A percentile compares a stretch with the other conserved stretches of the same genome.
These are phyloP conservation scores for Scutellaria barbata DNA, from an alignment of 257 asterid species.

Conservation along the genomic window DNA sequence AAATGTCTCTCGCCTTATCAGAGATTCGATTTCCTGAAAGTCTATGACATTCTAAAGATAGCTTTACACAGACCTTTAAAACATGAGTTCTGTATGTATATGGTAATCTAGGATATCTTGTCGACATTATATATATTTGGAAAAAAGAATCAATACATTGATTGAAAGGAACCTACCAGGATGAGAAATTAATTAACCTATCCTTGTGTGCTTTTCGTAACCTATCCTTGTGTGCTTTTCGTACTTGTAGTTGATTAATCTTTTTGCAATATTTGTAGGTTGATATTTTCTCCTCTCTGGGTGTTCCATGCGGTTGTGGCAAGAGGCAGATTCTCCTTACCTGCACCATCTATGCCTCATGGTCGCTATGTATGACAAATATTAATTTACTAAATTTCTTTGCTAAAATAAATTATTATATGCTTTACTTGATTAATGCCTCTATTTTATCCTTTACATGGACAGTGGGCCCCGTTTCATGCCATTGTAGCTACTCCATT, in stretches of 20 bases:
- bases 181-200: not conserved
- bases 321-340: constrained; percentile 96
- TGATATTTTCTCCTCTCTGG: constrained; percentile 84
- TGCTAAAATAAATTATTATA: not conserved
- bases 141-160: not conserved
- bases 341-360: constrained; percentile 97
- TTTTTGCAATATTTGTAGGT: constrained; percentile 54
- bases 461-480: constrained; percentile 98
- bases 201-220: constrained; percentile 9
- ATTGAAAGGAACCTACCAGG: not conserved
- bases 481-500: constrained; percentile 82
- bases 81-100: too few relatives aligned
- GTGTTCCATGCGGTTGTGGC: constrained; percentile 92
- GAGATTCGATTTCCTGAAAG: not conserved
- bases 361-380: constrained; percentile 77
- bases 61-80: too few relatives aligned
- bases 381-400: not conserved
- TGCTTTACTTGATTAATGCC: constrained; percentile 7
- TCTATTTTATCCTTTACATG: constrained; percentile 41
- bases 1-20: not conserved
- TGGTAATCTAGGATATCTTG: too few relatives aligned
- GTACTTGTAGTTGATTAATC: constrained; percentile 7
- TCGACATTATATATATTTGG: not conserved
- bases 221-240: constrained; percentile 8
- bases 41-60: too few relatives aligned